phyloP scores from a whole-genome alignment of 805 yeast species.

The Metschnikowia bowlesiae region DNA sequence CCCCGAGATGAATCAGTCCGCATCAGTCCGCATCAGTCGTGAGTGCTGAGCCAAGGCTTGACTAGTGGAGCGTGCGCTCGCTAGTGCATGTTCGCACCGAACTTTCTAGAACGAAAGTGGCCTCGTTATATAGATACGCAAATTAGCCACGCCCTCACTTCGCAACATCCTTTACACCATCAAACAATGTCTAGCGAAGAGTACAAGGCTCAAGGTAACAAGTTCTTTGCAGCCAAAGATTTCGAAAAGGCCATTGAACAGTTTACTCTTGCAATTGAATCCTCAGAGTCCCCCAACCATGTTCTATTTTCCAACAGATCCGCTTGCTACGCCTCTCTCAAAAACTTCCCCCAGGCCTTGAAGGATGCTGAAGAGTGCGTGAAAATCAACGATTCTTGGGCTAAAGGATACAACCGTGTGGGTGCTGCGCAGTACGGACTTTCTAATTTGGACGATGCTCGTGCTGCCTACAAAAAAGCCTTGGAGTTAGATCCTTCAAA shows the following conservation, averaged over 20 bases:
- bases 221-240: conserved; percentile 85
- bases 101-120: conserved; percentile 16
- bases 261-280: conserved; percentile 85
- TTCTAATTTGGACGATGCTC: conserved; percentile 73
- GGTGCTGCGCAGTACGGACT: conserved; percentile 93
- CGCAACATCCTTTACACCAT: background rate
- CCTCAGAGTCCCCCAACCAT: conserved; percentile 78
- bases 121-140: conserved; percentile 5
- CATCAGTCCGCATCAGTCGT: background rate
- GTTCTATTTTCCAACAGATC: conserved; percentile 93
- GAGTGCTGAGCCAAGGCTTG: background rate
- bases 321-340: conserved; percentile 79
- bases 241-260: conserved; percentile 72
- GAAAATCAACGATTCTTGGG: conserved; percentile 80
- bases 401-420: conserved; percentile 90
- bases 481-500: conserved; percentile 75
- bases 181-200: conserved; percentile 59
- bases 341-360: conserved; percentile 69
- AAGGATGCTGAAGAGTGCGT: conserved; percentile 83
- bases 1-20: background rate
- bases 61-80: background rate
- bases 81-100: conserved; percentile 9
- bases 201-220: conserved; percentile 88
- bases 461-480: conserved; percentile 67
- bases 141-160: background rate